These are phyloP conservation scores for Desmodesmus armatus DNA, from an alignment of 139 green algal species.

Conservation along the genomic window DNA sequence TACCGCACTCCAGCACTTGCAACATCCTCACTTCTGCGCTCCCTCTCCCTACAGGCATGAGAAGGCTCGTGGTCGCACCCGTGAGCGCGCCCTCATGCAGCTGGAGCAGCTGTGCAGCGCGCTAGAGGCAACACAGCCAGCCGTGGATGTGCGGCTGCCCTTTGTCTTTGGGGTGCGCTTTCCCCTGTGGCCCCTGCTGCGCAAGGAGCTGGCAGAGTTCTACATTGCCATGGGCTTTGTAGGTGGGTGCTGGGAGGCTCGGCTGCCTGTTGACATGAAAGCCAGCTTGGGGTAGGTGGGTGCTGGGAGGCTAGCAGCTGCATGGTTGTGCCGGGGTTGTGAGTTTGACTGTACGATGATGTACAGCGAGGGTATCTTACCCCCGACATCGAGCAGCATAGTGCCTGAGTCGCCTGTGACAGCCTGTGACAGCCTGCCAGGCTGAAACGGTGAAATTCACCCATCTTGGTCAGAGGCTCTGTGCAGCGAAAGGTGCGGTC, in stretches of 20 bases:
- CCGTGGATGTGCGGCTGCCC: slow-evolving; percentile 7
- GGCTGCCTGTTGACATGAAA: background rate
- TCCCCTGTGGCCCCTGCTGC: slow-evolving; percentile 64
- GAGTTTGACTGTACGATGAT: background rate
- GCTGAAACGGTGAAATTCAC: no score
- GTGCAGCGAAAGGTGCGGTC: no score
- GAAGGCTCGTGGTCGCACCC: slow-evolving; percentile 75
- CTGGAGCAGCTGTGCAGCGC: slow-evolving; percentile 72
- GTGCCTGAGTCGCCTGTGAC: no score
- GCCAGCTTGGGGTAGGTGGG: background rate
- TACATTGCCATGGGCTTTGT: slow-evolving; percentile 87
- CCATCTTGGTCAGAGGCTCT: no score
- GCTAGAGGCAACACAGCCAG: background rate
- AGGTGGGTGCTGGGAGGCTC: slow-evolving; percentile 61
- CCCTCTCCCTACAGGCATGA: no score
- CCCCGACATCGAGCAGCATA: no score
- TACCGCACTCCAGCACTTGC: background rate
- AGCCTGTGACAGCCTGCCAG: no score
- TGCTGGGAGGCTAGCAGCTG: background rate
- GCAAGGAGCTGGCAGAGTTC: slow-evolving; percentile 86
- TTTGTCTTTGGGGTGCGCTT: slow-evolving; percentile 68
- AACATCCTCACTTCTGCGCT: background rate
- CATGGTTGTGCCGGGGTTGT: background rate
- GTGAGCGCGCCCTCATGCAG: slow-evolving; percentile 79
- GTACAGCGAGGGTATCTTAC: no score